Percentiles rank a stretch among this genome's conserved stretches.
phyloP scores from a whole-genome alignment of 2,329 filamentous ascomycete genomes.

The Fusarium nematophilum region DNA sequence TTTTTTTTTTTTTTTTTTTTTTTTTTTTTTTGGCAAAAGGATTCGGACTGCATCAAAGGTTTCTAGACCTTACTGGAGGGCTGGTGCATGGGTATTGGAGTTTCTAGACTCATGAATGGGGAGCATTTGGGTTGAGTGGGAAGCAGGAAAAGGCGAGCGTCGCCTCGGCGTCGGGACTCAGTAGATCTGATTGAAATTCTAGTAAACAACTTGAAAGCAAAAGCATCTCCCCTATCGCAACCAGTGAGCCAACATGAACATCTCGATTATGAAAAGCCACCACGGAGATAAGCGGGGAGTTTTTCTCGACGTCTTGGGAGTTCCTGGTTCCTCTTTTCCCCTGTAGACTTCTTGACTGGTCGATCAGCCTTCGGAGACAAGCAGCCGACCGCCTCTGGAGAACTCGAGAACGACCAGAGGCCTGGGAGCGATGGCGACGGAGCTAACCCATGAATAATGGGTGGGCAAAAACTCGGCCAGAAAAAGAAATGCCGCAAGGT shows the following conservation, averaged over 20 bases:
- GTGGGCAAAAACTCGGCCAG: too few species aligned
- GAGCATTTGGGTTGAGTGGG: constrained; percentile 23
- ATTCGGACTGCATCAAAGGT: constrained; percentile 30
- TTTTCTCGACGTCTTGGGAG: neutral
- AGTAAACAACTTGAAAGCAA: constrained; percentile 3
- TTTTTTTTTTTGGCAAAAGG: constrained; percentile 9
- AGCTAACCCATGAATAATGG: neutral
- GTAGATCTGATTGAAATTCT: constrained; percentile 26
- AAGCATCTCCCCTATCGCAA: neutral
- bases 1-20: constrained; percentile 6
- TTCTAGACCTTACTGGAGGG: constrained; percentile 37
- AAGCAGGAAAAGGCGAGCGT: constrained; percentile 27
- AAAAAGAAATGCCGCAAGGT: constrained; percentile 15
- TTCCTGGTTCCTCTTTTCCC: neutral
- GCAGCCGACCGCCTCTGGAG: neutral
- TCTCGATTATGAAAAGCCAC: neutral
- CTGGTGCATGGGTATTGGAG: constrained; percentile 27
- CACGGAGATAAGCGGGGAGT: neutral
- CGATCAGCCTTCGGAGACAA: constrained; percentile 1
- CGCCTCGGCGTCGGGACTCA: constrained; percentile 22
- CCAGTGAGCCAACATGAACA: neutral
- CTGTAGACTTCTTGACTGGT: too few species aligned
- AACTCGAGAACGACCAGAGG: neutral
- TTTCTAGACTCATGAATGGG: constrained; percentile 35
- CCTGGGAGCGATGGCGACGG: neutral